A percentile compares a stretch with the other conserved stretches of the same genome.
These are phyloP conservation scores for Aspergillus sp. DNA, from an alignment of 2,329 filamentous ascomycete genomes.

Conservation along the genomic window DNA sequence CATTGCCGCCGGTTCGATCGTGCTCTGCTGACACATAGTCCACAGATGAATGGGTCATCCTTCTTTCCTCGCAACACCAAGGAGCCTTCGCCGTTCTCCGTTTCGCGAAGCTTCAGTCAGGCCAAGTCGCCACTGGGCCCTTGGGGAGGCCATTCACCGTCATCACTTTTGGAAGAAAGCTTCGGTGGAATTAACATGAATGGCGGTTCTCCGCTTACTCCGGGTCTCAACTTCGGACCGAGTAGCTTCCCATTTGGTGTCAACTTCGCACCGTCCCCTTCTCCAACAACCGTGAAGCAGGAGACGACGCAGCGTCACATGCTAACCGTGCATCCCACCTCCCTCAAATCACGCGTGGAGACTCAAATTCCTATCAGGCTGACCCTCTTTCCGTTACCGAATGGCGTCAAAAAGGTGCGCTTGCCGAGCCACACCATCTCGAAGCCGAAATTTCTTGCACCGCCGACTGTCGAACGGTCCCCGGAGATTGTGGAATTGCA, in stretches of 20 bases:
- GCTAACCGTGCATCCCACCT: conserved; percentile 66
- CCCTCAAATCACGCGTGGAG: conserved; percentile 86
- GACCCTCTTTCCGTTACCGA: conserved; percentile 72
- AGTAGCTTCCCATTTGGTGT: conserved; percentile 42
- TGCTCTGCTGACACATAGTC: conserved; percentile 13
- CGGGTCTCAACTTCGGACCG: conserved; percentile 39
- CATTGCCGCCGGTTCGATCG: background rate
- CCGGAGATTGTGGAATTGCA: conserved; percentile 77
- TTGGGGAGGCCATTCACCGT: conserved; percentile 47
- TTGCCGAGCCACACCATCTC: conserved; percentile 89
- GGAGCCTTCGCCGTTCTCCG: conserved; percentile 42
- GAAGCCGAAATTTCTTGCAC: conserved; percentile 86
- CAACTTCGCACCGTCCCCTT: conserved; percentile 32
- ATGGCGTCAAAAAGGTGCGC: conserved; percentile 76
- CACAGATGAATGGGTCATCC: conserved; percentile 28
- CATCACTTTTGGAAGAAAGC: conserved; percentile 47
- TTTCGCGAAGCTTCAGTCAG: conserved; percentile 31
- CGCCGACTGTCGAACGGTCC: conserved; percentile 64
- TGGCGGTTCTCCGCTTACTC: conserved; percentile 43
- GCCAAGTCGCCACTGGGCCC: conserved; percentile 36
- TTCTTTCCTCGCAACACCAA: conserved; percentile 40
- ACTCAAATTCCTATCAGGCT: conserved; percentile 92
- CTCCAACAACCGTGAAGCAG: conserved; percentile 29
- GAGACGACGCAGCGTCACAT: conserved; percentile 41
- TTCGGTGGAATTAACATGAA: conserved; percentile 51